Percentiles rank a stretch among this genome's conserved stretches.
Evolutionary conservation across 164 flowering plant genomes (phyloP).

Genomic region (Amborella trichopoda): DNA sequence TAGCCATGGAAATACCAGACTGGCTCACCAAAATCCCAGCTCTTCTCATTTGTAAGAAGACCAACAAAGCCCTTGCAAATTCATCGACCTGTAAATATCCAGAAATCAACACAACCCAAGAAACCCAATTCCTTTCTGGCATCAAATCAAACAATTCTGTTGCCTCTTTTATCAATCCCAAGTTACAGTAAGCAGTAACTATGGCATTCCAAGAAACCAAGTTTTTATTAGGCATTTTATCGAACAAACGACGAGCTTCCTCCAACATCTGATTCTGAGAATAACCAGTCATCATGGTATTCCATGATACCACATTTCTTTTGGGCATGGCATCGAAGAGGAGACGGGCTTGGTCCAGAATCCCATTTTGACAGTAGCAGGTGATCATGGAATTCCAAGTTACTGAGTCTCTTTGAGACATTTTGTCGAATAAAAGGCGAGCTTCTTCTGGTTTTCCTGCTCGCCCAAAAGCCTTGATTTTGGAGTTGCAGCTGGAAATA

Average conservation of each 20-base stretch:
- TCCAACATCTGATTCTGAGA: conserved; percentile 1
- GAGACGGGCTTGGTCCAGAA: too few species aligned
- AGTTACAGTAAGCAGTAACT: conserved; percentile 14
- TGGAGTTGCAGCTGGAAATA: too few species aligned
- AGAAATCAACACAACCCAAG: conserved; percentile 23
- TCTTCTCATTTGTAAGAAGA: conserved; percentile 13
- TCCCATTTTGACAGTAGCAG: too few species aligned
- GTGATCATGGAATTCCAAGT: too few species aligned
- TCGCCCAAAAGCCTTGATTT: too few species aligned
- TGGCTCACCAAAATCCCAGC: conserved; percentile 6
- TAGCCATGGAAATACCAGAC: conserved; percentile 15
- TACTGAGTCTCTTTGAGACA: too few species aligned
- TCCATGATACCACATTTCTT: too few species aligned
- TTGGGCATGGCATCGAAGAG: too few species aligned
- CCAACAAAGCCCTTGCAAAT: conserved; percentile 12
- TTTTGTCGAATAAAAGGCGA: too few species aligned
- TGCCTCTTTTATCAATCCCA: conserved; percentile 15
- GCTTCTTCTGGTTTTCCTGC: too few species aligned
- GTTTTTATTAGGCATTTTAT: conserved; percentile 17
- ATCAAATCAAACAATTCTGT: conserved; percentile 11
- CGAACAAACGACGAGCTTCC: conserved; percentile 12
- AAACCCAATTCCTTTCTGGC: conserved; percentile 15
- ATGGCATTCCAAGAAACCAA: conserved; percentile 22
- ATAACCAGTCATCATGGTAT: not conserved
- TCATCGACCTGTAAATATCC: conserved; percentile 13